Percentiles rank a stretch among this genome's conserved stretches.
phyloP scores from a whole-genome alignment of 2,329 filamentous ascomycete species.

The Exophiala oligosperma region DNA sequence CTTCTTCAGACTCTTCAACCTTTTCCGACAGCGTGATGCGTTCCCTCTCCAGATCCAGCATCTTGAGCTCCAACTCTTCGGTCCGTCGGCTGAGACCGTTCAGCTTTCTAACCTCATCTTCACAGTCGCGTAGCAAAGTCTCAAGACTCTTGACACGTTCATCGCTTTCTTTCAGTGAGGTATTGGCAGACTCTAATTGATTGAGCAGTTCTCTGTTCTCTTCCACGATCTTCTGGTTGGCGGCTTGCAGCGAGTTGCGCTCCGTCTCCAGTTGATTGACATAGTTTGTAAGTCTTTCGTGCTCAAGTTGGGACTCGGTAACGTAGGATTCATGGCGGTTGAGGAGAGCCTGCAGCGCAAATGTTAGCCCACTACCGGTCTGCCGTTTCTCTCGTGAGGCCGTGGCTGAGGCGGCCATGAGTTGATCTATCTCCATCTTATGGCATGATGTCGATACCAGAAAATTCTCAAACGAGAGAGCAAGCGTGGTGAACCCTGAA shows the following conservation, averaged over 20 bases:
- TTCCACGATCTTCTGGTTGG: slow-evolving; percentile 75
- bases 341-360: slow-evolving; percentile 78
- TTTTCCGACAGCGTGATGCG: slow-evolving; percentile 71
- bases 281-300: slow-evolving; percentile 65
- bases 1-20: slow-evolving; percentile 66
- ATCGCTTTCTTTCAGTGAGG: slow-evolving; percentile 76
- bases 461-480: background rate
- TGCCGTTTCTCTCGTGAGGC: slow-evolving; percentile 6
- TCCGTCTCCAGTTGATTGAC: slow-evolving; percentile 73
- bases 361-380: slow-evolving; percentile 59
- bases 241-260: slow-evolving; percentile 71
- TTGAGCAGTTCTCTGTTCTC: slow-evolving; percentile 81
- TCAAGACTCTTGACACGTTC: slow-evolving; percentile 75
- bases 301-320: slow-evolving; percentile 85
- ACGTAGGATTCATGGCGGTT: slow-evolving; percentile 93
- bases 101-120: slow-evolving; percentile 73
- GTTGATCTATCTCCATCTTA: slow-evolving; percentile 6
- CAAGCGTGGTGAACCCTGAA: background rate
- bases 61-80: slow-evolving; percentile 75
- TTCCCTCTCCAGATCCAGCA: slow-evolving; percentile 77
- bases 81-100: slow-evolving; percentile 73
- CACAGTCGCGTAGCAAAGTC: slow-evolving; percentile 72
- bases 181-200: slow-evolving; percentile 82
- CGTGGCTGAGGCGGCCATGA: background rate
- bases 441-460: background rate